Conservation (phyloP, 1,284 basidiomycete species). For the Moesziomyces sp. region DNA sequence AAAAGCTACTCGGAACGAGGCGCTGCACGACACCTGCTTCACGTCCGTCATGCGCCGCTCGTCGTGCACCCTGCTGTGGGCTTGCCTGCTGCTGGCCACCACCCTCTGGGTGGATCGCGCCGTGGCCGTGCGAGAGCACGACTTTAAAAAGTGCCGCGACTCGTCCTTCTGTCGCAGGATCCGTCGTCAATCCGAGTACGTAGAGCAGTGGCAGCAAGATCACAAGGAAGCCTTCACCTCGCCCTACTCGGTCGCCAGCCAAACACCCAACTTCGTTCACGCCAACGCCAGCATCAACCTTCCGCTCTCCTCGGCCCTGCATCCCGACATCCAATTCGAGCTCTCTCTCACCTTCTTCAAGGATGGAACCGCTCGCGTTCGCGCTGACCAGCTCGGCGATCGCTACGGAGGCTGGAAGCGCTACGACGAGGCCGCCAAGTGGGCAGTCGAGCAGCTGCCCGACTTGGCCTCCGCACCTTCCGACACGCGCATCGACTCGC, state of each 20-base stretch:
- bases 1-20: background rate
- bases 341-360: slow-evolving; percentile 55
- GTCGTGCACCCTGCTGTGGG: slow-evolving; percentile 20
- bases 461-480: slow-evolving; percentile 26
- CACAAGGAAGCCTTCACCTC: slow-evolving; percentile 41
- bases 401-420: slow-evolving; percentile 57
- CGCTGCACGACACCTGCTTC: background rate
- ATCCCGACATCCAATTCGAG: slow-evolving; percentile 60
- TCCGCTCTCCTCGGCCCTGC: slow-evolving; percentile 54
- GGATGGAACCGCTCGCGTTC: slow-evolving; percentile 62
- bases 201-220: slow-evolving; percentile 44
- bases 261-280: slow-evolving; percentile 21
- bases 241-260: slow-evolving; percentile 52
- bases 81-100: slow-evolving; percentile 14
- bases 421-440: slow-evolving; percentile 60
- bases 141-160: slow-evolving; percentile 66
- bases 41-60: slow-evolving; percentile 18
- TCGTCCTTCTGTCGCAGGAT: slow-evolving; percentile 66
- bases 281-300: slow-evolving; percentile 34
- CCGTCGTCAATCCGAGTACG: slow-evolving; percentile 56
- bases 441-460: slow-evolving; percentile 59
- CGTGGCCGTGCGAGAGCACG: slow-evolving; percentile 42
- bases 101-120: slow-evolving; percentile 15
- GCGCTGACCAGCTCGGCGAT: slow-evolving; percentile 58
- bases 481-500: slow-evolving; percentile 21